phyloP scores from a whole-genome alignment of 805 yeast species.

The Metschnikowia picachoensis region DNA sequence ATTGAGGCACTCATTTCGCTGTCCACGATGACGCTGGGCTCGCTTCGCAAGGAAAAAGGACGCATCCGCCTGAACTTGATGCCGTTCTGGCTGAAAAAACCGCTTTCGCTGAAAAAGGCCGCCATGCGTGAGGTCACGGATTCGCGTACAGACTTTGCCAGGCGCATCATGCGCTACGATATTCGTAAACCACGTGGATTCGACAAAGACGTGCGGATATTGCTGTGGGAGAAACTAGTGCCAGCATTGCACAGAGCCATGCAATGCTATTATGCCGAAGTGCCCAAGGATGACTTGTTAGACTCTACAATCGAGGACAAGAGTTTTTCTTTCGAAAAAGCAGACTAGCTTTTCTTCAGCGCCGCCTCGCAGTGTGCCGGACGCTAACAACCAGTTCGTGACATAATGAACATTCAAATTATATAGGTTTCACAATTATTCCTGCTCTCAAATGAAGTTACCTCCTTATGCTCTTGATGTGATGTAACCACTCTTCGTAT shows the following conservation, averaged over 20 bases:
- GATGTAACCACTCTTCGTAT: too few relatives aligned
- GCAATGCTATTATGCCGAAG: conserved; percentile 61
- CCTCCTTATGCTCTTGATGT: too few relatives aligned
- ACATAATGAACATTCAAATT: too few relatives aligned
- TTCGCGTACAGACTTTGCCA: conserved; percentile 46
- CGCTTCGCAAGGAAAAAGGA: conserved; percentile 61
- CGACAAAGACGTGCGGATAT: conserved; percentile 62
- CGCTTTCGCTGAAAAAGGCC: conserved; percentile 46
- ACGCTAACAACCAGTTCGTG: background rate
- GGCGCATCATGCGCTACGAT: conserved; percentile 61
- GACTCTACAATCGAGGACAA: background rate
- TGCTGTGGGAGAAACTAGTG: conserved; percentile 55
- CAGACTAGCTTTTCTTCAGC: background rate
- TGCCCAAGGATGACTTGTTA: conserved; percentile 31
- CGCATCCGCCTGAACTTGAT: conserved; percentile 62
- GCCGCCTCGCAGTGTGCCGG: background rate
- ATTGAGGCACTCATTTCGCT: conserved; percentile 59
- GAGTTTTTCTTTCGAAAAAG: background rate
- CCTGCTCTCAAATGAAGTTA: too few relatives aligned
- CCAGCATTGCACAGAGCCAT: conserved; percentile 62
- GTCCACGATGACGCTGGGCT: conserved; percentile 42
- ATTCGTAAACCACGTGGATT: conserved; percentile 63
- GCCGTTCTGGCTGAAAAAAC: conserved; percentile 63
- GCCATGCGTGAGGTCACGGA: conserved; percentile 13
- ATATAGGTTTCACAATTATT: too few relatives aligned